Evolutionary conservation across 1,284 basidiomycete genomes (phyloP).

Genomic region (Veloboletus limbatus): DNA sequence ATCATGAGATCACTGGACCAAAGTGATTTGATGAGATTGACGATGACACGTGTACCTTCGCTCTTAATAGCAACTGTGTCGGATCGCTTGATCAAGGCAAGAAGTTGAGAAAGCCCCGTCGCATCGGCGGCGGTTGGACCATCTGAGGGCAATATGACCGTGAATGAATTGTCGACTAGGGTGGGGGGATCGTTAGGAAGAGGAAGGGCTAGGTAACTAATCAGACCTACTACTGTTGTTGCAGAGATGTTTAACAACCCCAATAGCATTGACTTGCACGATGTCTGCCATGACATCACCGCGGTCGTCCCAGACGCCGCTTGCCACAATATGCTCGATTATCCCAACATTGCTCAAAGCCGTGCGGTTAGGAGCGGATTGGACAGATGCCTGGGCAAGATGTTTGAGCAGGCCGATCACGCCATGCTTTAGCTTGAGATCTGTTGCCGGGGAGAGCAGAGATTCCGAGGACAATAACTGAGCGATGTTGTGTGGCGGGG

Average conservation of each 20-base stretch:
- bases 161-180: constrained; percentile 64
- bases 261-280: constrained; percentile 86
- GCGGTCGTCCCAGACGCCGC: constrained; percentile 69
- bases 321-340: constrained; percentile 58
- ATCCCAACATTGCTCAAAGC: constrained; percentile 64
- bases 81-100: constrained; percentile 74
- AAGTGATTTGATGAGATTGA: constrained; percentile 75
- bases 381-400: constrained; percentile 69
- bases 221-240: constrained; percentile 61
- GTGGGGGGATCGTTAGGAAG: constrained; percentile 13
- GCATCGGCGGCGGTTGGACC: constrained; percentile 25
- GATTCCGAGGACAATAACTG: constrained; percentile 48
- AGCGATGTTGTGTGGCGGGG: constrained; percentile 51
- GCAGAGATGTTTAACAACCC: constrained; percentile 86
- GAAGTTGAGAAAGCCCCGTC: constrained; percentile 63
- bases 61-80: constrained; percentile 82
- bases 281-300: constrained; percentile 75
- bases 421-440: constrained; percentile 83
- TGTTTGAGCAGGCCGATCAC: constrained; percentile 83
- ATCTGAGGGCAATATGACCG: constrained; percentile 48
- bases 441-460: constrained; percentile 51
- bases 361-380: constrained; percentile 58
- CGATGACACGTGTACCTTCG: constrained; percentile 86
- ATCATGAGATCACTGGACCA: constrained; percentile 51
- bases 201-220: constrained; percentile 2